Conservation (phyloP, 176 grass and related monocot genomes). For the Triticum dicoccoides region DNA sequence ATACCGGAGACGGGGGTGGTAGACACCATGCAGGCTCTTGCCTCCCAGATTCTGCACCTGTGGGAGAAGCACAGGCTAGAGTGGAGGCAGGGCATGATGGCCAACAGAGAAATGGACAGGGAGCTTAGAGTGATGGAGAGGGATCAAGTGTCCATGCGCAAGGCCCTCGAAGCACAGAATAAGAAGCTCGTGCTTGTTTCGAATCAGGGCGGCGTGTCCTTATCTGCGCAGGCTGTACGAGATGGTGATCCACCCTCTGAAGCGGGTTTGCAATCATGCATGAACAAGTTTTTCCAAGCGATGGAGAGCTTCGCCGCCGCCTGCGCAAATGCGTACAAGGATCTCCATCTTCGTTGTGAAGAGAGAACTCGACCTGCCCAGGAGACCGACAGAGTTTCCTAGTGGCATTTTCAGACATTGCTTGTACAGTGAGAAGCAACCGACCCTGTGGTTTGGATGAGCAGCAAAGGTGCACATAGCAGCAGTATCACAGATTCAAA, state of each 20-base stretch:
- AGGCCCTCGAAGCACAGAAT: constrained; percentile 31
- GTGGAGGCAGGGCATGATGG: constrained; percentile 44
- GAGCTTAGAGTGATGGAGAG: constrained; percentile 50
- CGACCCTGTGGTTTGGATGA: background rate
- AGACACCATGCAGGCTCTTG: constrained; percentile 38
- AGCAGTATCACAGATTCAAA: background rate
- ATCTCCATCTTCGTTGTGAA: constrained; percentile 32
- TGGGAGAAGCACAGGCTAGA: constrained; percentile 55
- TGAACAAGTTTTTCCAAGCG: constrained; percentile 53
- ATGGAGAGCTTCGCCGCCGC: constrained; percentile 49
- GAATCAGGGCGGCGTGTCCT: constrained; percentile 24
- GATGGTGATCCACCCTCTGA: background rate
- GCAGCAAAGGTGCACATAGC: background rate
- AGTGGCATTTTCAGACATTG: background rate
- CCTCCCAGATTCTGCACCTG: constrained; percentile 37
- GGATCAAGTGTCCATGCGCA: constrained; percentile 43
- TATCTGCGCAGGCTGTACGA: constrained; percentile 22
- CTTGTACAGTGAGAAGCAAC: background rate
- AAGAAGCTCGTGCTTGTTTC: constrained; percentile 45
- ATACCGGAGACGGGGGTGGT: constrained; percentile 43
- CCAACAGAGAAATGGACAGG: constrained; percentile 41
- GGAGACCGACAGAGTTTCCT: constrained; percentile 8
- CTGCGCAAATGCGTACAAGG: constrained; percentile 46
- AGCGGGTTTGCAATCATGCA: constrained; percentile 34
- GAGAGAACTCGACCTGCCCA: constrained; percentile 7